Base-by-base conservation (phyloP, 192 early-diverging fungal species). In the Cladochytrium replicatum region DNA sequence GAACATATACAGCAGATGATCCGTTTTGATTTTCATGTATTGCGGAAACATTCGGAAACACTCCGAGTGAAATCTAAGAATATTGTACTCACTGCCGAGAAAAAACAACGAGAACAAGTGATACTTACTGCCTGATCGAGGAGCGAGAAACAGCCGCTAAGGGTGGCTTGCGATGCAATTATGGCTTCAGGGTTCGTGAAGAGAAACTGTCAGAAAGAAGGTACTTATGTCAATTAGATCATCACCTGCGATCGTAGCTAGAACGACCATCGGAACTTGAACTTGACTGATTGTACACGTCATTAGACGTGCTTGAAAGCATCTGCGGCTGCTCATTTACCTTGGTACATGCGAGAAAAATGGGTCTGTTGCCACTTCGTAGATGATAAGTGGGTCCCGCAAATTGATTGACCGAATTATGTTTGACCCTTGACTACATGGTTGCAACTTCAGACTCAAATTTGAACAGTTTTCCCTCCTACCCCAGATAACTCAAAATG, bases 141-240 rank as follows among this genome's bases (percentile, higher is more conserved):
- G 21, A 78, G 41, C 24, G 65, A 64, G 47, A 77, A 76, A 42
- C 64, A 68, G 7, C 63, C 74, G 23, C 62, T 63, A 32, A 78
- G 75, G 40, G 69, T 62, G 6, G 75, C 69, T 50, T 78, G 76
- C 21, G 74, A 78, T 21, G 74, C 76, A 15, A 78, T 61, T 43
- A 78, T 78, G 5, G 76, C 67, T 60, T 32, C 3, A n/a, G 25
- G 0, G 23, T 46, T 15, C 15, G n/a, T 46, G 23, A 13, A 19
- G 22, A 42, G 48, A n/a, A 22, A 27, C 46, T 54, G n/a, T 49
- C 6, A 15, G 2, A 50, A 19, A 37, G 50, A 2, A 13, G 13
- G 34, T 37, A 37, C 17, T 37, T 13, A 37, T 37, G 13, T 37
- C 34, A 37, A 37, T 37, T 13, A 37, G 15, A 57, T 26, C 49